phyloP scores from a whole-genome alignment of 768 basidiomycete species.

The Lactifluus echinatus region DNA sequence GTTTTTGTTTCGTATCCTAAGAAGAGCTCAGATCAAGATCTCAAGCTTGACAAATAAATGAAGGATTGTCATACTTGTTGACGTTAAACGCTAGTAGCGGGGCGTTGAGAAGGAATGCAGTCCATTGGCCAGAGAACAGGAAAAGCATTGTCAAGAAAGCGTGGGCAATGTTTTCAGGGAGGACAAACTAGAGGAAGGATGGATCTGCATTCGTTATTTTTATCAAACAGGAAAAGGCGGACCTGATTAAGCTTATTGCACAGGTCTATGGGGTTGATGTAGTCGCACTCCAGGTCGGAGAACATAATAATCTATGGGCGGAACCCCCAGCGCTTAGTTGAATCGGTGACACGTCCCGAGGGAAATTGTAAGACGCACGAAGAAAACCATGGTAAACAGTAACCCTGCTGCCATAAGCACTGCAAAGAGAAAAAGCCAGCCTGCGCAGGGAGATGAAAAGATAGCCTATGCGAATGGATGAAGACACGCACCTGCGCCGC shows the following conservation, averaged over 20 bases:
- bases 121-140: slow-evolving; percentile 94
- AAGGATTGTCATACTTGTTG: slow-evolving; percentile 72
- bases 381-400: slow-evolving; percentile 99
- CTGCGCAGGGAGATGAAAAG: slow-evolving; percentile 31
- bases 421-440: slow-evolving; percentile 95
- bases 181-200: slow-evolving; percentile 64
- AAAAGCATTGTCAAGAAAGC: slow-evolving; percentile 86
- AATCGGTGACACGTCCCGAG: background rate
- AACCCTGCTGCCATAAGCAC: slow-evolving; percentile 93
- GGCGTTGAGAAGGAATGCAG: slow-evolving; percentile 81
- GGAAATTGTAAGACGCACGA: slow-evolving; percentile 55
- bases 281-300: slow-evolving; percentile 98
- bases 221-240: background rate
- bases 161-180: slow-evolving; percentile 94
- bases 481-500: slow-evolving; percentile 34
- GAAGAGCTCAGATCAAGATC: background rate
- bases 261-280: slow-evolving; percentile 99
- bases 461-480: background rate
- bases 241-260: slow-evolving; percentile 99
- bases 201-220: background rate
- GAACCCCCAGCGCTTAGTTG: background rate
- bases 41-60: background rate
- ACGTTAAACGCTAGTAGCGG: slow-evolving; percentile 86
- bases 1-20: slow-evolving; percentile 81
- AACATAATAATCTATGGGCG: slow-evolving; percentile 93